These are phyloP conservation scores for Suillus luteus DNA, from an alignment of 768 basidiomycete genomes.

Conservation along the genomic window DNA sequence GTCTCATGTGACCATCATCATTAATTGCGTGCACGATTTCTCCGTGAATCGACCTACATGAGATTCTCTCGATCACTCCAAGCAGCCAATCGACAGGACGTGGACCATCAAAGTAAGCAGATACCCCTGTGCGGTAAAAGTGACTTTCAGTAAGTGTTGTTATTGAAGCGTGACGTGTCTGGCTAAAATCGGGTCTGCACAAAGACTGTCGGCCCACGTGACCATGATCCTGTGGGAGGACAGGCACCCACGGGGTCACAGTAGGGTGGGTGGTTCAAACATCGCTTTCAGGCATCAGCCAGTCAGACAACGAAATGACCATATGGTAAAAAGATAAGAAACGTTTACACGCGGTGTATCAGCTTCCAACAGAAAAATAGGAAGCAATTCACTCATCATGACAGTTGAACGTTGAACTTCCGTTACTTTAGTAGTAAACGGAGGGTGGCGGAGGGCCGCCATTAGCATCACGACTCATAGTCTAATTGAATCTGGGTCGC, in stretches of 20 bases:
- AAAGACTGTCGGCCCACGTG: neutral
- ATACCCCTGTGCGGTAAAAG: neutral
- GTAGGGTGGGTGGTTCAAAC: too few relatives aligned
- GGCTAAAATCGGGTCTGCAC: neutral
- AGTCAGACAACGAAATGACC: neutral
- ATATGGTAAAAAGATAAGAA: neutral
- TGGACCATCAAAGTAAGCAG: neutral
- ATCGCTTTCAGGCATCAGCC: neutral
- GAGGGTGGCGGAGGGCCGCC: neutral
- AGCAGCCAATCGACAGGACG: neutral
- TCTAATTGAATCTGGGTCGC: neutral
- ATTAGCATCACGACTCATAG: neutral
- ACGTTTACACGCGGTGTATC: neutral
- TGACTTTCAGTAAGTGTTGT: neutral
- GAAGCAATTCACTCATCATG: neutral
- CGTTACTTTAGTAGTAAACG: too few relatives aligned
- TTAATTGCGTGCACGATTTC: neutral
- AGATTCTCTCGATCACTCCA: neutral
- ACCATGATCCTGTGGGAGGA: neutral
- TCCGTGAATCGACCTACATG: neutral
- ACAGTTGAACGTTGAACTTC: neutral
- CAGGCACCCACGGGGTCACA: too few relatives aligned
- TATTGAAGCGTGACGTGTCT: neutral
- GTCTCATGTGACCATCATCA: neutral
- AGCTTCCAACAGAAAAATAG: neutral